These are phyloP conservation scores for Microstroma glucosiphilum DNA, from an alignment of 1,284 basidiomycete species.

Conservation along the genomic window DNA sequence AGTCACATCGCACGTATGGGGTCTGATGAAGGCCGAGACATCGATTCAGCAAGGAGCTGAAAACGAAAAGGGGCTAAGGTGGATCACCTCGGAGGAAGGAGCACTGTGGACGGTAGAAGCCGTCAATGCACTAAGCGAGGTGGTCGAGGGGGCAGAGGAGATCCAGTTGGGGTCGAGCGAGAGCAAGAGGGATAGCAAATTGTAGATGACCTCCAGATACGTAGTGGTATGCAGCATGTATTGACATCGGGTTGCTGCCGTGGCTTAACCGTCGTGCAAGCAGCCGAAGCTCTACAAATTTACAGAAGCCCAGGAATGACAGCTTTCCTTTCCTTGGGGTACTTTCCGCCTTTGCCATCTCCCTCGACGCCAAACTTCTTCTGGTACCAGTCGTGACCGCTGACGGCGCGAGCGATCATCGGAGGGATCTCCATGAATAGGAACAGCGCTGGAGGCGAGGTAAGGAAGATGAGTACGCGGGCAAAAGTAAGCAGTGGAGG, in stretches of 20 bases:
- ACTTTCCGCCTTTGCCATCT: slow-evolving; percentile 53
- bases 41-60: slow-evolving; percentile 51
- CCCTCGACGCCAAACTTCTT: slow-evolving; percentile 56
- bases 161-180: neutral
- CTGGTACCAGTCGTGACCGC: slow-evolving; percentile 75
- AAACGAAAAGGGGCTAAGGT: slow-evolving; percentile 60
- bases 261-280: neutral
- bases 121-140: slow-evolving; percentile 59
- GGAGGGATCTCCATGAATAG: slow-evolving; percentile 63
- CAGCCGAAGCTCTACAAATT: neutral
- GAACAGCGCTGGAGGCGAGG: slow-evolving; percentile 55
- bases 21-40: slow-evolving; percentile 69
- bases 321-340: slow-evolving; percentile 62
- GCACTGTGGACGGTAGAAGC: slow-evolving; percentile 83
- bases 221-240: neutral
- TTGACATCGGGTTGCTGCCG: neutral
- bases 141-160: neutral
- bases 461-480: slow-evolving; percentile 15
- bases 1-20: slow-evolving; percentile 84
- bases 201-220: neutral
- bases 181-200: neutral
- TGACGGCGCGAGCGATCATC: slow-evolving; percentile 73
- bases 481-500: neutral
- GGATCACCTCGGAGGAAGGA: slow-evolving; percentile 82
- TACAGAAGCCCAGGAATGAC: slow-evolving; percentile 65